Evolutionary conservation across 1,284 basidiomycete species (phyloP), one percentile per base, ranked within the genome.

Genomic region (Fomes fomentarius): DNA sequence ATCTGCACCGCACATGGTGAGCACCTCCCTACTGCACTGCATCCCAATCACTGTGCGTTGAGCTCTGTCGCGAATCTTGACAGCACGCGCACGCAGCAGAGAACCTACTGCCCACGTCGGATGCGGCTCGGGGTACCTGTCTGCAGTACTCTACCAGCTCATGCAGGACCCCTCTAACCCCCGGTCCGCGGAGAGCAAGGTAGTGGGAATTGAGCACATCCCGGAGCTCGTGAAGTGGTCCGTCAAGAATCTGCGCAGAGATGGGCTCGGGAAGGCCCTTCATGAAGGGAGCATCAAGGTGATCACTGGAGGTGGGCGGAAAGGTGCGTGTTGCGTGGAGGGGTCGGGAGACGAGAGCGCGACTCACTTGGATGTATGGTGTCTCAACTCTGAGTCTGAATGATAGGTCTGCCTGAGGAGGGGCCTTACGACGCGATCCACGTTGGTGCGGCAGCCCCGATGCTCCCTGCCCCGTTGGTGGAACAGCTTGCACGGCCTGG

Each of bases 151-250:
- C 31, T 82, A 93, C 65, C 84, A 89, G 55, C 81, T 95, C 41
- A 79, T 94, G 14, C 68, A 72, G 19, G 65, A 71, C 0, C 49
- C 52, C 63, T 69, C 42, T 64, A 56, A 61, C 43, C 48, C 52
- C 33, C 33, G 47, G 44, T 69, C 72, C 6, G 69, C 71, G 3
- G 8, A 68, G 68, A 35, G 90, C 7, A 87, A 77, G 57, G 89
- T 98, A 3, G 77, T 97, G 12, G 96, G 94, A 1, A 92, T 99
- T 60, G 96, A 99, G 50, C 96, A 99, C 69, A 87, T 99, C 60
- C 78, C 82, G 0, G 84, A 87, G 61, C 80, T 97, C 10, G 84
- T 87, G 2, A 80, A 89, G 4, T 84, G 85, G 77, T 90, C 91
- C 0, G 70, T 79, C 7, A 59, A 70, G 17, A 98, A 97, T 65